Evolutionary conservation across 1,139 yeast genomes (phyloP), one percentile per base, ranked within the genome.

Genomic region (Candida dubliniensis): DNA sequence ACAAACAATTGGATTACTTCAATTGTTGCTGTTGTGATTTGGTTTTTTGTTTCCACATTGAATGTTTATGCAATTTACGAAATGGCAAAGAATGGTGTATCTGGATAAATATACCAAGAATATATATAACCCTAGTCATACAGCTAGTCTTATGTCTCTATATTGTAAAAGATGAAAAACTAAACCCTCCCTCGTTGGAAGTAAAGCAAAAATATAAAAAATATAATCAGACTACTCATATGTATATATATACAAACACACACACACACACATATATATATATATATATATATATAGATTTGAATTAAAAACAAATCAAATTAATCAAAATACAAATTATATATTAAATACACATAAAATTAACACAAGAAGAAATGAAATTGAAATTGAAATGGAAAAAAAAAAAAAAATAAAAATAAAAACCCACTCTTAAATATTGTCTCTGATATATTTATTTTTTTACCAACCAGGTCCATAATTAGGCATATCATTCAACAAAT

Each of bases 11-110:
- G 88, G 88, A 25, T 75, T 13, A 76, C 81, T 2, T 71, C 82
- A 0, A 52, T 63, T 0, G 18, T 76, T 4, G 80, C 81, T 1
- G 56, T 70, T 6, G 36, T 67, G 2, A 67, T 84, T 15, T 86
- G 95, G 95, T 45, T 84, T 3, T 81, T 86, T 56, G 76, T 87
- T 31, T 64, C 82, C 1, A 70, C 76, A 8, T 72, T 86, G 63
- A 87, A 87, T 58, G 71, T 84, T 13, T 87, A 87, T 59, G 84
- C 88, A 46, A 77, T 87, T 46, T 83, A 82, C 27, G 80, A 84
- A 52, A 66, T 82, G 64, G 87, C 81, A 1, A 59, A 58, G 50
- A 62, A 67, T 55, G 83, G 81, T 26, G 64, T 69, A 13, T 46
- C 45, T 32, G 49, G 51, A 8, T 45, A 35, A 31, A 18, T 18